A percentile compares a stretch with the other conserved stretches of the same genome.
Evolutionary conservation across 495 filamentous ascomycete genomes (phyloP).

Genomic region (Neurospora sp.): DNA sequence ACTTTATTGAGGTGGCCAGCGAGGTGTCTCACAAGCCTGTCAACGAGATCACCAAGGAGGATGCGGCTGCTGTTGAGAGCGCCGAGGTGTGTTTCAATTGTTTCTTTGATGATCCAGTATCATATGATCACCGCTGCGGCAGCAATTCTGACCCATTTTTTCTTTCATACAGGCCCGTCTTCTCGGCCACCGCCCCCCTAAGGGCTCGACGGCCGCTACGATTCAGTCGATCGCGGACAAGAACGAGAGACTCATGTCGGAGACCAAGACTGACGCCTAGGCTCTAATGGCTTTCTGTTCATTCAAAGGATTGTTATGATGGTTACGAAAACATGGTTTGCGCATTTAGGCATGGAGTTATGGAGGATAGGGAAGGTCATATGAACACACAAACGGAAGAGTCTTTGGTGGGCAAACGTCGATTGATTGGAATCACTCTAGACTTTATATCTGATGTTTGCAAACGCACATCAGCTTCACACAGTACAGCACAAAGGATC

Average conservation of each 20-base stretch:
- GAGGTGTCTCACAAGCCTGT: constrained; percentile 22
- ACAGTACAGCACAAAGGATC: background rate
- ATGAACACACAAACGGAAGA: background rate
- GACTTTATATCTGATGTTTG: background rate
- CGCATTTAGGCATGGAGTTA: background rate
- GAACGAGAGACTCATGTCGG: constrained; percentile 4
- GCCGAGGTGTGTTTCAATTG: constrained; percentile 15
- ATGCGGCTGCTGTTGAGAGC: constrained; percentile 18
- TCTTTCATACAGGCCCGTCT: constrained; percentile 11
- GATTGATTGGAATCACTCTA: background rate
- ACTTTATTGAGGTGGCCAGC: constrained; percentile 18
- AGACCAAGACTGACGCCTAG: background rate
- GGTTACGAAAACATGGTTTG: background rate
- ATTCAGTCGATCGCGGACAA: constrained; percentile 24
- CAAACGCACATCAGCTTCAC: background rate
- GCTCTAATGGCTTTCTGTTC: too few relatives aligned
- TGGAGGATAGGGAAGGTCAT: background rate
- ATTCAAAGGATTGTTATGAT: background rate
- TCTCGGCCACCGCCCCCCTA: constrained; percentile 13
- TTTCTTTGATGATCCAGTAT: background rate
- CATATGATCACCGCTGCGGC: background rate
- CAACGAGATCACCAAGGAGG: constrained; percentile 17
- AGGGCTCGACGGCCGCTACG: constrained; percentile 17
- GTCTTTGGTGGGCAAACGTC: background rate
- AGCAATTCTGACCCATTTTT: background rate